Conservation (phyloP, 345 rosid genomes). For the Acer yangbiense region DNA sequence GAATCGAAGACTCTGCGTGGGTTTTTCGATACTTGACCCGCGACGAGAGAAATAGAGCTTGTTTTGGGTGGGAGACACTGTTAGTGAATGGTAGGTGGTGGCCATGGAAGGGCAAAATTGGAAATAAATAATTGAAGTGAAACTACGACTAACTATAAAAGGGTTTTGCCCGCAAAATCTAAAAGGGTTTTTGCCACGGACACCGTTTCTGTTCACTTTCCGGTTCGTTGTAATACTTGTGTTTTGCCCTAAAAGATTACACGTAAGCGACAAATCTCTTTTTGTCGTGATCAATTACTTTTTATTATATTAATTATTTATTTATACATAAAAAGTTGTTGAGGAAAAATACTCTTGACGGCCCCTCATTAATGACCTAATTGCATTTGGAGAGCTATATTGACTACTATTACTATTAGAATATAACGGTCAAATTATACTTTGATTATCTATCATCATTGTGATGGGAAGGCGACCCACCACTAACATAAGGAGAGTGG, state of each 20-base stretch:
- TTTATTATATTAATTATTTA: too few relatives aligned
- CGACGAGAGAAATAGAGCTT: not conserved
- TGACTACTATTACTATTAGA: too few relatives aligned
- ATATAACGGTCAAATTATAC: not conserved
- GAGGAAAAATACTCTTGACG: not conserved
- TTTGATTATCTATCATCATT: too few relatives aligned
- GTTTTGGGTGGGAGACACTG: not conserved
- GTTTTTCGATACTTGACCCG: not conserved
- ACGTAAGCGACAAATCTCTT: not conserved
- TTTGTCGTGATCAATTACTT: not conserved
- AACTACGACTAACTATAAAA: not conserved
- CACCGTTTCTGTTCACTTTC: not conserved
- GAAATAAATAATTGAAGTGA: not conserved
- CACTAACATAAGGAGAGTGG: too few relatives aligned
- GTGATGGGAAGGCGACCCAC: too few relatives aligned
- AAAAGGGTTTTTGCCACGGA: too few relatives aligned
- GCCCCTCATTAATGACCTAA: not conserved
- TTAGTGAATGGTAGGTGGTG: not conserved
- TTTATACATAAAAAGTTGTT: not conserved
- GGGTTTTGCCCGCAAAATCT: not conserved
- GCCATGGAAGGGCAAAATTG: slow-evolving; percentile 13
- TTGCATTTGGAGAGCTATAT: not conserved
- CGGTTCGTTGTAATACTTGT: not conserved
- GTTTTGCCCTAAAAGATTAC: not conserved
- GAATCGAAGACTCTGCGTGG: not conserved